Evolutionary conservation across 805 yeast species (phyloP).

Genomic region (Lachancea lanzarotensis): DNA sequence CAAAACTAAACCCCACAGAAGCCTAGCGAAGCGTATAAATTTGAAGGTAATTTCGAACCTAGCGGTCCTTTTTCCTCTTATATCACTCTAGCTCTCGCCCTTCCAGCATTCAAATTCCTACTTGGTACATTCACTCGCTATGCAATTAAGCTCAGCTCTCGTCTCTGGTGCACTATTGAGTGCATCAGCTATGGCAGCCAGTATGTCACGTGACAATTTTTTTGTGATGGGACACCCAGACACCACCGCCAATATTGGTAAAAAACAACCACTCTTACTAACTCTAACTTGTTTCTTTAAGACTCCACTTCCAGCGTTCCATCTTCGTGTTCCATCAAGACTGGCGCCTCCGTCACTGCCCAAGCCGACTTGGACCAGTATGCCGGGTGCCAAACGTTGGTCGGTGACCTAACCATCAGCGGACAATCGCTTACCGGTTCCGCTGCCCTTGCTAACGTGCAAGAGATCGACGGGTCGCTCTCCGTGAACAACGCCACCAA

Average conservation of each 20-base stretch:
- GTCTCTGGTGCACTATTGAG: conserved; percentile 10
- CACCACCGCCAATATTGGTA: too few relatives aligned
- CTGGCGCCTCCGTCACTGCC: conserved; percentile 64
- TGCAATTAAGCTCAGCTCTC: conserved; percentile 12
- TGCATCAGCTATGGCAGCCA: conserved; percentile 11
- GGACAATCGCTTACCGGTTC: conserved; percentile 48
- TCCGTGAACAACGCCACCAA: conserved; percentile 56
- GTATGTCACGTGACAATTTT: conserved; percentile 9
- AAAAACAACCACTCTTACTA: background rate
- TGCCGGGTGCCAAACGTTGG: conserved; percentile 68
- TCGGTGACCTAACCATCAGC: conserved; percentile 68
- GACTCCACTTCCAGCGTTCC: conserved; percentile 44
- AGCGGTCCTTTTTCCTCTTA: background rate
- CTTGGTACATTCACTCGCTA: conserved; percentile 6
- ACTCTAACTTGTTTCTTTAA: conserved; percentile 13
- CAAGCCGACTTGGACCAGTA: conserved; percentile 72
- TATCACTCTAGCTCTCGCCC: background rate
- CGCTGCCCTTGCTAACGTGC: conserved; percentile 66
- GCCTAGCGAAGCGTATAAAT: background rate
- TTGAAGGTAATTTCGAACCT: background rate
- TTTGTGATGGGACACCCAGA: background rate
- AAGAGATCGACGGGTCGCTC: conserved; percentile 73
- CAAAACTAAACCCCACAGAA: background rate
- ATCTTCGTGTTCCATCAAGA: conserved; percentile 59
- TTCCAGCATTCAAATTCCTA: too few relatives aligned